phyloP scores from a whole-genome alignment of 2,329 filamentous ascomycete species.

The Aspergillus aculeatinus region DNA sequence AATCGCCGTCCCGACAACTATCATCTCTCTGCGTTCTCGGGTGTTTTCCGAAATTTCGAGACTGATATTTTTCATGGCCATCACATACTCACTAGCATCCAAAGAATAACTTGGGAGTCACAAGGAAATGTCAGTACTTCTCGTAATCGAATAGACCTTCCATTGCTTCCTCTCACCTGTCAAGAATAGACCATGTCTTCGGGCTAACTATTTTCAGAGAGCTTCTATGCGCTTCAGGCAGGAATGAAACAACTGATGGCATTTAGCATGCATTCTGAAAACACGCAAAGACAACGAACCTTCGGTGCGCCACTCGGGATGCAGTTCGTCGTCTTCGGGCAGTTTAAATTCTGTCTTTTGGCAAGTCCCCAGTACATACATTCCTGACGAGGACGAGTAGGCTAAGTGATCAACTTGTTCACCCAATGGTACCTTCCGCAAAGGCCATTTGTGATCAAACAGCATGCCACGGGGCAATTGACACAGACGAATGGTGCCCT shows the following conservation, averaged over 20 bases:
- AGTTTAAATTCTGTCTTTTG: slow-evolving; percentile 71
- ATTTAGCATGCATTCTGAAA: slow-evolving; percentile 13
- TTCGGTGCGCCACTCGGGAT: slow-evolving; percentile 76
- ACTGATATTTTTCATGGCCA: slow-evolving; percentile 78
- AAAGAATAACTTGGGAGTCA: slow-evolving; percentile 56
- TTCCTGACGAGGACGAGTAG: slow-evolving; percentile 71
- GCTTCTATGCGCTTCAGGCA: slow-evolving; percentile 69
- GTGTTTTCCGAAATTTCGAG: slow-evolving; percentile 90
- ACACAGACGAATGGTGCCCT: slow-evolving; percentile 71
- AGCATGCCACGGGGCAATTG: slow-evolving; percentile 67
- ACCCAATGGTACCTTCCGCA: slow-evolving; percentile 68
- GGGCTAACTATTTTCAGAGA: slow-evolving; percentile 77
- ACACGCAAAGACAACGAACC: slow-evolving; percentile 39
- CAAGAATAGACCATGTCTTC: slow-evolving; percentile 73
- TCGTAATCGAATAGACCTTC: not conserved
- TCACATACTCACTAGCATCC: slow-evolving; percentile 72
- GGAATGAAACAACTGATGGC: slow-evolving; percentile 51
- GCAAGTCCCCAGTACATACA: slow-evolving; percentile 75
- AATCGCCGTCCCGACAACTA: slow-evolving; percentile 81
- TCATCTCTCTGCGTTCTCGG: slow-evolving; percentile 76
- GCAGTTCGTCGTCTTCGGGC: slow-evolving; percentile 80
- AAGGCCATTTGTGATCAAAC: slow-evolving; percentile 73
- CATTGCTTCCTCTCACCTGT: slow-evolving; percentile 50
- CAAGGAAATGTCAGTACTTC: slow-evolving; percentile 11
- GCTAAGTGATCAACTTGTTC: slow-evolving; percentile 70